Conservation (phyloP, 495 filamentous ascomycete genomes). For the Talaromyces liani region DNA sequence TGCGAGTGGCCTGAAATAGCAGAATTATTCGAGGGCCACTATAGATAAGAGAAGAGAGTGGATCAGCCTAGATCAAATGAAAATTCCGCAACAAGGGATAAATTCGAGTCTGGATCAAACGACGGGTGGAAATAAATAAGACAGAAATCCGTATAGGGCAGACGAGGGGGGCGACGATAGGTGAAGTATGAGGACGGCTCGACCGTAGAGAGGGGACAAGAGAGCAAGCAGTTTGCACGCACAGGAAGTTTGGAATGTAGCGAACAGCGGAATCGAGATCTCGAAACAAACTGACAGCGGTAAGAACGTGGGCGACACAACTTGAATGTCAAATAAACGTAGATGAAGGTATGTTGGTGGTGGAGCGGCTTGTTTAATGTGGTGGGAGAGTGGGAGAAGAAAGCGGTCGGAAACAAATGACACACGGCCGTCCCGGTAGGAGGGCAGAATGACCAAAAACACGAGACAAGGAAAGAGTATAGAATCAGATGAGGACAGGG, state of each 20-base stretch:
- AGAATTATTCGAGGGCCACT: conserved; percentile 4
- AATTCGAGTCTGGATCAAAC: background rate
- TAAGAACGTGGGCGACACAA: background rate
- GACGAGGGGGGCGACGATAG: background rate
- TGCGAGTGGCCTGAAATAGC: background rate
- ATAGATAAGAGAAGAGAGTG: background rate
- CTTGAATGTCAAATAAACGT: background rate
- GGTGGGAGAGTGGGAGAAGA: background rate
- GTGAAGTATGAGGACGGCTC: background rate
- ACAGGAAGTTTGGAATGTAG: background rate
- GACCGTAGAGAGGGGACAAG: background rate
- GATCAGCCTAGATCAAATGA: background rate
- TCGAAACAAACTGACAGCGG: background rate
- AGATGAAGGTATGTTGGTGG: background rate
- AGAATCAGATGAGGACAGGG: background rate
- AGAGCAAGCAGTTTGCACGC: background rate
- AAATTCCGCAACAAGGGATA: background rate
- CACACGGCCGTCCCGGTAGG: background rate
- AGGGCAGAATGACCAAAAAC: background rate
- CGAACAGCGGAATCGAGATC: background rate
- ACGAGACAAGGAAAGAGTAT: background rate
- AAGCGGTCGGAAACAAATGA: conserved; percentile 5
- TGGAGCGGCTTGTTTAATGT: background rate
- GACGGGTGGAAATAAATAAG: background rate
- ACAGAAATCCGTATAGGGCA: background rate